Percentiles rank a stretch among this genome's conserved stretches.
Conservation (phyloP, 495 filamentous ascomycete genomes). For the Aspergillus ostianus region DNA sequence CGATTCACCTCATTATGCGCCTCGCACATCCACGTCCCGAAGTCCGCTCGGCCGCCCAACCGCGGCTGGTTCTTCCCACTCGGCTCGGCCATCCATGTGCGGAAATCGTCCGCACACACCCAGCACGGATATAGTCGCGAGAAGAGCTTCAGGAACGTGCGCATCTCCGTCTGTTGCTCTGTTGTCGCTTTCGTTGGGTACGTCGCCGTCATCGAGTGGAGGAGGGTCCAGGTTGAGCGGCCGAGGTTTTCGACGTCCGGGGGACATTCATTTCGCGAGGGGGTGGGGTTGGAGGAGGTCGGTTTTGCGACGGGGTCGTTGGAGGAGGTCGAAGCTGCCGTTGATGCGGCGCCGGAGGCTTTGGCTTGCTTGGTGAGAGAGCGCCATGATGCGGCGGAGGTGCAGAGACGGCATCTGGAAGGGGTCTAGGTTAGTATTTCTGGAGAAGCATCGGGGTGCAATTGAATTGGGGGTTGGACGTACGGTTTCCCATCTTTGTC, state of each 20-base stretch:
- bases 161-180: conserved; percentile 69
- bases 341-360: conserved; percentile 14
- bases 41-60: conserved; percentile 65
- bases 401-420: conserved; percentile 84
- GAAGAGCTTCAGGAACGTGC: conserved; percentile 75
- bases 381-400: conserved; percentile 66
- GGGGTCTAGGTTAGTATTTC: conserved; percentile 17
- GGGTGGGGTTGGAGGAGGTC: conserved; percentile 15
- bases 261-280: conserved; percentile 43
- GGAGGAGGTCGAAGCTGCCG: conserved; percentile 13
- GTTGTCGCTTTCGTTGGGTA: conserved; percentile 70
- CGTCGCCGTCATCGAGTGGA: conserved; percentile 84
- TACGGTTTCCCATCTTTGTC: conserved; percentile 97
- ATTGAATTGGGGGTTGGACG: conserved; percentile 29
- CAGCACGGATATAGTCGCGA: conserved; percentile 89
- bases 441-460: not conserved
- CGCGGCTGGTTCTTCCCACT: conserved; percentile 60
- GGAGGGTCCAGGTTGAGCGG: conserved; percentile 84
- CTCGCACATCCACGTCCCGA: conserved; percentile 93
- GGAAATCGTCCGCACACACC: conserved; percentile 92
- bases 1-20: conserved; percentile 97
- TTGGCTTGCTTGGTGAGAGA: conserved; percentile 61
- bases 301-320: conserved; percentile 12
- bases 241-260: conserved; percentile 75
- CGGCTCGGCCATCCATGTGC: conserved; percentile 69